Base-by-base conservation (phyloP, 1,139 yeast species). In the Tardiomyces depauwii region DNA sequence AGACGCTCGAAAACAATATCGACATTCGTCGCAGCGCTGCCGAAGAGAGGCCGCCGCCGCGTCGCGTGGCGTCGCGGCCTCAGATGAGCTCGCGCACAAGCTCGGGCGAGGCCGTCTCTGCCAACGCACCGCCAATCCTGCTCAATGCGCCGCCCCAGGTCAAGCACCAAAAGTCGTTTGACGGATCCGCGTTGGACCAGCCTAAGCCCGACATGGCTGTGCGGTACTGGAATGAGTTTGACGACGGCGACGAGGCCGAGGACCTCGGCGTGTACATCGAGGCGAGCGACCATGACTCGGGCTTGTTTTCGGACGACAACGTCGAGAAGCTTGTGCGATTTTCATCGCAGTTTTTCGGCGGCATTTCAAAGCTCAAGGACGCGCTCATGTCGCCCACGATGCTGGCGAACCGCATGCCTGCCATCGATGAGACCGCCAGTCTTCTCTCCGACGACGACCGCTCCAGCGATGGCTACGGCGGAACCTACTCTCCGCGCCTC, bases 141-240 rank as follows among this genome's bases (percentile, higher is more conserved):
- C 52, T 53, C 19, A 53, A 54, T 41, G 52, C 49, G 16, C n/a
- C 40, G 23, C 9, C 18, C 21, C 43, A 36, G 41, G 47, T 48
- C 23, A 33, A 42, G 2, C 47, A 40, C 18, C 42, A 27, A 10
- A 39, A 23, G 32, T 19, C n/a, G 12, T 40, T 18, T 30, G 45
- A 45, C 40, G 39, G 27, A 11, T 36, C 32, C 21, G 42, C 40
- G 18, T 40, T 39, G 18, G 41, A 28, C 18, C 27, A n/a, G 3
- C 18, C 25, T 25, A 19, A 32, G 9, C 32, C 39, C 2, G 25
- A 32, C 38, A 30, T 60, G n/a, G 61, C 66, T 43, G 64, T 70
- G 16, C 65, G 82, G 44, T 80, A 80, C 57, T 80, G 87, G 87
- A 80, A 80, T 57, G 87, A 80, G 60, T 80, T 80, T 58, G 87